Conservation (phyloP, 371 early-diverging fungal genomes). For the Mortierella sp. region DNA sequence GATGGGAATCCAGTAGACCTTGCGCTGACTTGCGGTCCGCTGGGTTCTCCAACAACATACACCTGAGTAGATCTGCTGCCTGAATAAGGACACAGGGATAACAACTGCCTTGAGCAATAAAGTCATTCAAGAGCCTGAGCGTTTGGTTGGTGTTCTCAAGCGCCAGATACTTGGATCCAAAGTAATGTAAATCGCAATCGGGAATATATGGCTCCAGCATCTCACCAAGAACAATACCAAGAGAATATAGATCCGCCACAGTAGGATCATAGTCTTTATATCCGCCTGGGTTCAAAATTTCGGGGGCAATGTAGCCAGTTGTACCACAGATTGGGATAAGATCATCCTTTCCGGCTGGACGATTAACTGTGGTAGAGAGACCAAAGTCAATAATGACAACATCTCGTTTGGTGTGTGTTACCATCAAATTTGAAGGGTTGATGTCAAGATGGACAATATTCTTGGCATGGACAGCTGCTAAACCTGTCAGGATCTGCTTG, state of each 20-base stretch:
- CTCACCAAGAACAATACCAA: slow-evolving; percentile 75
- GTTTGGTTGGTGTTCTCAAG: slow-evolving; percentile 67
- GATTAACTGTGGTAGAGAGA: slow-evolving; percentile 60
- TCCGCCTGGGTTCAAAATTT: slow-evolving; percentile 60
- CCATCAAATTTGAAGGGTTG: slow-evolving; percentile 73
- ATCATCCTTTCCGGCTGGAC: slow-evolving; percentile 17
- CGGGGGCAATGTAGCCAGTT: slow-evolving; percentile 84
- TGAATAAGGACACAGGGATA: slow-evolving; percentile 44
- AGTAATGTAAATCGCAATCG: slow-evolving; percentile 62
- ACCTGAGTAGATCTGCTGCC: slow-evolving; percentile 49
- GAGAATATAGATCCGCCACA: slow-evolving; percentile 70
- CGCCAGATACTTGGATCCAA: slow-evolving; percentile 69
- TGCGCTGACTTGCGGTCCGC: slow-evolving; percentile 41
- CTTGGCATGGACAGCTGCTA: slow-evolving; percentile 62
- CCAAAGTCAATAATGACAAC: slow-evolving; percentile 79
- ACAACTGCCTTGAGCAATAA: slow-evolving; percentile 22
- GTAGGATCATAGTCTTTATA: slow-evolving; percentile 47
- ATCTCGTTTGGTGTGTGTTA: slow-evolving; percentile 63
- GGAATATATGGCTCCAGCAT: slow-evolving; percentile 72
- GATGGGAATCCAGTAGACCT: slow-evolving; percentile 34
- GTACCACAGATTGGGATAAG: slow-evolving; percentile 70
- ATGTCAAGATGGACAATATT: slow-evolving; percentile 77
- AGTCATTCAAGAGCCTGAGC: slow-evolving; percentile 58
- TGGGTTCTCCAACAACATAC: slow-evolving; percentile 47
- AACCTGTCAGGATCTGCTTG: slow-evolving; percentile 60